Evolutionary conservation across 768 basidiomycete species (phyloP), one percentile per base, ranked within the genome.

Genomic region (Paxillus involutus): DNA sequence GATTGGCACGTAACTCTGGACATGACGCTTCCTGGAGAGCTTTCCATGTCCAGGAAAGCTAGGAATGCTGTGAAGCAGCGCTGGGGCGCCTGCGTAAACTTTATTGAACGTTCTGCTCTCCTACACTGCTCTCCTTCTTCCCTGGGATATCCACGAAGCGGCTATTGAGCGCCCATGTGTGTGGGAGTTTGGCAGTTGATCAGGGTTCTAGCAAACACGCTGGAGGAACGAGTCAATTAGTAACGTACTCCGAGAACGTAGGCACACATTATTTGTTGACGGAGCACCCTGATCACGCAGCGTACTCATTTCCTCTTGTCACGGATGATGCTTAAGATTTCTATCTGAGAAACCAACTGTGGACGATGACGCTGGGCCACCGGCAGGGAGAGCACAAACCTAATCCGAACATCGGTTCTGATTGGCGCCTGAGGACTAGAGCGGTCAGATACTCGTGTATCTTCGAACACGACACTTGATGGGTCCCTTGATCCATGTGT

Each of bases 51-150:
- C 12, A 6, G 21, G 21, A 21, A n/a, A 13, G 29, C 44, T 26
- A 6, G 26, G 26, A 26, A 26, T 26, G 24, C 42, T 7, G 19
- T 32, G 48, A 32, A 44, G 30, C 44, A 52, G 47, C 21, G n/a
- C 35, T 54, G 26, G 56, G 50, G 64, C 64, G 65, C 53, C 58
- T 65, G 52, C 40, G 43, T 21, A 36, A 40, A 14, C 44, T 36
- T 26, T 37, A 40, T 29, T 48, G 43, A 16, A 44, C 33, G 47
- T 43, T 51, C 21, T 1, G 17, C 6, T 14, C 1, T 45, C 35
- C 14, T 37, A 49, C 17, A 12, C 37, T 47, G 52, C 45, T 35
- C 14, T 37, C 48, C 39, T 42, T 29, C 40, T 39, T 36, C 33
- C n/a, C 12, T 32, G 21, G 33, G 12, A 35, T 30, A 12, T 37